A percentile compares a stretch with the other conserved stretches of the same genome.
Conservation (phyloP, 2,329 filamentous ascomycete genomes). For the Fusarium sp. region DNA sequence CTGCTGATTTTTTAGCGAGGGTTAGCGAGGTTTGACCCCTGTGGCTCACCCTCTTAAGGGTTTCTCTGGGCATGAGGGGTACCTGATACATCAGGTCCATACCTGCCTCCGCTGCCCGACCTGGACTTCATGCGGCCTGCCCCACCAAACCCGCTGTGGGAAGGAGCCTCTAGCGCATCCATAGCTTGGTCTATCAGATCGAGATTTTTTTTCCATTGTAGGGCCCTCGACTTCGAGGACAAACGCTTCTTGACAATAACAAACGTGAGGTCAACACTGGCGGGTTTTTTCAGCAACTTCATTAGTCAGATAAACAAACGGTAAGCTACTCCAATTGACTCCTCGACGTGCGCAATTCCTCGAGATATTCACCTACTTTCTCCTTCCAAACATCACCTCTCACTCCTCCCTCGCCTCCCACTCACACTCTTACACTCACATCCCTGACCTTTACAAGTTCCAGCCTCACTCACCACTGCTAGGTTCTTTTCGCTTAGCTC, state of each 20-base stretch:
- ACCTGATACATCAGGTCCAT: conserved; percentile 8
- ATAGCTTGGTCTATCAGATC: conserved; percentile 16
- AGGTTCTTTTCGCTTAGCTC: not conserved
- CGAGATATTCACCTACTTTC: not conserved
- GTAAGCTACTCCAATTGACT: not conserved
- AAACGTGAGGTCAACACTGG: conserved; percentile 4
- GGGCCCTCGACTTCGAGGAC: conserved; percentile 9
- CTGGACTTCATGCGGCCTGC: not conserved
- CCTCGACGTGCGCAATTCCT: not conserved
- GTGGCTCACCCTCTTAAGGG: conserved; percentile 2
- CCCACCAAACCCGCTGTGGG: conserved; percentile 10
- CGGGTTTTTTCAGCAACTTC: not conserved
- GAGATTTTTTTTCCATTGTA: conserved; percentile 29
- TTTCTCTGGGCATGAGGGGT: conserved; percentile 4
- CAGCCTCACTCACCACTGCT: not conserved
- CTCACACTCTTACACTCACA: conserved; percentile 8
- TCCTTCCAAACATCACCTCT: conserved; percentile 9
- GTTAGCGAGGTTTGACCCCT: conserved; percentile 3
- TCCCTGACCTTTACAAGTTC: not conserved
- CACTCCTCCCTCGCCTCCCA: not conserved
- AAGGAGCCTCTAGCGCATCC: conserved; percentile 12
- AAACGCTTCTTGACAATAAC: conserved; percentile 2
- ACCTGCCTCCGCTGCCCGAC: conserved; percentile 6
- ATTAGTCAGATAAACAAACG: not conserved
- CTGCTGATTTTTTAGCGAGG: not conserved